Evolutionary conservation across 345 rosid species (phyloP), one percentile per base, ranked within the genome.

Genomic region (Salix udensis): DNA sequence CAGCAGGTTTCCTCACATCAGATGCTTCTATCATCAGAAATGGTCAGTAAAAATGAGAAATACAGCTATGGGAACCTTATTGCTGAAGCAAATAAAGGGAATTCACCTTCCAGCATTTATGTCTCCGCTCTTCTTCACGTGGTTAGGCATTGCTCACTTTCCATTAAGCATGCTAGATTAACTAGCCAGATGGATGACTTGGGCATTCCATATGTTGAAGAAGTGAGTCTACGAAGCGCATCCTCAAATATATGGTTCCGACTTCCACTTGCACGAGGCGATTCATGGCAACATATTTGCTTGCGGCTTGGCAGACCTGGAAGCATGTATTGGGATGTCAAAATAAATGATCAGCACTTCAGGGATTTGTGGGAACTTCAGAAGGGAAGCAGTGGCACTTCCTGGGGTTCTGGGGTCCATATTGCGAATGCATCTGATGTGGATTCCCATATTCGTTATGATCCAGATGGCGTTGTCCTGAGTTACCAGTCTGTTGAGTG

Each of bases 341-440:
- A 94, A 84, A 90, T 96, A 81, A 94, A 86, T 85, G 98, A 96
- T 78, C 97, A 90, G 74, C 97, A 96, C 84, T 96, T 96, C 79
- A 90, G 94, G 83, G 99, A 96, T 85, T 81, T 96, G 80, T 94
- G 98, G 98, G 99, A 92, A 68, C 97, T 96, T 87, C 97, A 92
- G 71, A 94, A 94, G 84, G 99, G 99, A 74, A 88, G 86, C 85
- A 83, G 80, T 74, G 81, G 62, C 77, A 88, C 92, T 13, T 92
- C 92, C 16, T 94, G 97, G 98, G 98, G 98, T 58, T 88, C 91
- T 71, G 98, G 97, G 48, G 92, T 96, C 79, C 97, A 95, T 75
- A 89, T 96, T 79, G 98, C 98, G 1, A 94, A 92, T 81, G 87
- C 97, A 42, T 94, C 97, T 81, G 95, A 96, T 85, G 84, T 91